phyloP scores from a whole-genome alignment of 2,329 filamentous ascomycete species.

The Mollisia scopiformis region DNA sequence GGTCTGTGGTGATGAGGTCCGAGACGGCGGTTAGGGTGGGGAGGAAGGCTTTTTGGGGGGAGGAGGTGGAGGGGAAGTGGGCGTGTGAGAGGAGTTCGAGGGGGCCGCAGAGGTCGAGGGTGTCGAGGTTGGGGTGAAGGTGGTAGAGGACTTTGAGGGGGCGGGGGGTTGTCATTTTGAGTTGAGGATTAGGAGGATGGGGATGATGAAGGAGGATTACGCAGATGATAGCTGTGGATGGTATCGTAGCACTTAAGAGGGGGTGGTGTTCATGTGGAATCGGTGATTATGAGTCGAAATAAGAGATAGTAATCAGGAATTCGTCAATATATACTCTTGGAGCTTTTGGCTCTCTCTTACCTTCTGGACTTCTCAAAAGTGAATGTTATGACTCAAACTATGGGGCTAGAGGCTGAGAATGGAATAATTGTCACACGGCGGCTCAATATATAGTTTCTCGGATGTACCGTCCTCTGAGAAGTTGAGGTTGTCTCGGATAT shows the following conservation, averaged over 20 bases:
- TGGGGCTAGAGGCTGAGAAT: neutral
- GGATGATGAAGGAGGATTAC: neutral
- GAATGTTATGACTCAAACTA: neutral
- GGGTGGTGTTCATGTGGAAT: neutral
- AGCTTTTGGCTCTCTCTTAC: neutral
- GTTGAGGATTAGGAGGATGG: neutral
- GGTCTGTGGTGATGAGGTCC: conserved; percentile 41
- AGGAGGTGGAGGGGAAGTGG: conserved; percentile 45
- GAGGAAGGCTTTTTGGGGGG: conserved; percentile 45
- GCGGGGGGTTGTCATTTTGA: conserved; percentile 5
- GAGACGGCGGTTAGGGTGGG: conserved; percentile 48
- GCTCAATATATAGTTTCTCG: neutral
- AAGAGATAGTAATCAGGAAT: neutral
- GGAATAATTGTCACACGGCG: neutral
- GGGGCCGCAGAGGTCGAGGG: conserved; percentile 56
- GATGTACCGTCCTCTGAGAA: neutral
- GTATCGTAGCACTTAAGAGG: neutral
- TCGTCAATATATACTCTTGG: neutral
- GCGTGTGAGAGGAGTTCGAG: conserved; percentile 56
- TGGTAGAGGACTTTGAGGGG: conserved; percentile 58
- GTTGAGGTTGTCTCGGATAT: neutral
- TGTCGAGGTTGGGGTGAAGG: conserved; percentile 54
- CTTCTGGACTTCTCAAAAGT: neutral
- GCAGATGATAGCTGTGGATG: neutral
- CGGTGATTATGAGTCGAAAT: neutral